These are phyloP conservation scores for Aspergillus sp. DNA, from an alignment of 2,329 filamentous ascomycete species.

Conservation along the genomic window DNA sequence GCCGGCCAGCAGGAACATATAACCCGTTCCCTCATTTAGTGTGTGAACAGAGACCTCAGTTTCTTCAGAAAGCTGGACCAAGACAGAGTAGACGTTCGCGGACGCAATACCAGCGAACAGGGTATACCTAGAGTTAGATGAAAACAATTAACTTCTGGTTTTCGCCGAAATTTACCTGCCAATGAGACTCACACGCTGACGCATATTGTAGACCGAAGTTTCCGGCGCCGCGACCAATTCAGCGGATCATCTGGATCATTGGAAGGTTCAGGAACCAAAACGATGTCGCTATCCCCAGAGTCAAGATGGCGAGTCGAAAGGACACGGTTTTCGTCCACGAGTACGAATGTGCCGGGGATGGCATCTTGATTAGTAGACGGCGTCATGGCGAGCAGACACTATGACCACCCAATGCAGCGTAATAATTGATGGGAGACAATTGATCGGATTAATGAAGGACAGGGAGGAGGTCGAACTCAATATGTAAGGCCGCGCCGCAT, in stretches of 20 bases:
- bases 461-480: background rate
- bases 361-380: slow-evolving; percentile 26
- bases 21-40: slow-evolving; percentile 41
- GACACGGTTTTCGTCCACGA: slow-evolving; percentile 43
- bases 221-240: slow-evolving; percentile 47
- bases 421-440: background rate
- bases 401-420: background rate
- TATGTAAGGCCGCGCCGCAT: too few relatives aligned
- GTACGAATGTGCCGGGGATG: slow-evolving; percentile 46
- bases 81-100: slow-evolving; percentile 41
- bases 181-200: slow-evolving; percentile 38
- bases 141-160: background rate
- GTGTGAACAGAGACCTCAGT: slow-evolving; percentile 35
- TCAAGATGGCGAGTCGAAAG: slow-evolving; percentile 32
- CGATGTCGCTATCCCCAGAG: slow-evolving; percentile 35
- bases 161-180: background rate
- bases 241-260: slow-evolving; percentile 49
- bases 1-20: slow-evolving; percentile 44
- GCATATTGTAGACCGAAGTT: slow-evolving; percentile 43
- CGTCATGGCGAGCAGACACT: slow-evolving; percentile 20
- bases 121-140: slow-evolving; percentile 33
- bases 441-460: background rate
- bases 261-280: slow-evolving; percentile 45
- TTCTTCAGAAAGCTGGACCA: slow-evolving; percentile 36
- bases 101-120: slow-evolving; percentile 37